phyloP scores from a whole-genome alignment of 164 flowering plant genomes.

The Annona squamosa region DNA sequence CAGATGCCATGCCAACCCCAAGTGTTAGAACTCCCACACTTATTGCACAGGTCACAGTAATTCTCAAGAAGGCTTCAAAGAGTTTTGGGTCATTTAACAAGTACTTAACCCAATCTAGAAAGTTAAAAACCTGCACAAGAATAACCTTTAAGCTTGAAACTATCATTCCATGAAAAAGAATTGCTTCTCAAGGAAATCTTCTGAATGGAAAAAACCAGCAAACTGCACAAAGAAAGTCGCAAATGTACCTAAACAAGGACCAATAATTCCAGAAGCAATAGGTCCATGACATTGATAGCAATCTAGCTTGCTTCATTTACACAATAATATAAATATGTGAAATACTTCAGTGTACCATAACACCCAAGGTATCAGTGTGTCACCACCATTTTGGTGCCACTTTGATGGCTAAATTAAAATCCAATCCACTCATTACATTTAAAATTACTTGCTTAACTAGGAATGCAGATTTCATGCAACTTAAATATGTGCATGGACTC shows the following conservation, averaged over 20 bases:
- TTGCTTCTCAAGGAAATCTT: background rate
- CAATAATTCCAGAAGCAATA: background rate
- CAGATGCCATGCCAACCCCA: constrained; percentile 91
- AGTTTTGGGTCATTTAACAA: constrained; percentile 61
- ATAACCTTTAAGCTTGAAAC: background rate
- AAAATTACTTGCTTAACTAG: no score
- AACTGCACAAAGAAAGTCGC: background rate
- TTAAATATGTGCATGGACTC: no score
- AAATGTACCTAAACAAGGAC: background rate
- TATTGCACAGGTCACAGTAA: constrained; percentile 67
- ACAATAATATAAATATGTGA: no score
- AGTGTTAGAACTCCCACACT: constrained; percentile 71
- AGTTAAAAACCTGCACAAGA: constrained; percentile 74
- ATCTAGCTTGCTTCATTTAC: background rate
- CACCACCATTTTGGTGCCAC: no score
- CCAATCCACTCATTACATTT: no score
- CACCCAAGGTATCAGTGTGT: no score
- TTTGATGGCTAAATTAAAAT: no score
- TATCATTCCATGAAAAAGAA: background rate
- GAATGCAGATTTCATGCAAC: no score
- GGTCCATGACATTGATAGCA: background rate
- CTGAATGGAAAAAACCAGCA: background rate
- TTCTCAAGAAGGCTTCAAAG: constrained; percentile 82
- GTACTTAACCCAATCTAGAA: constrained; percentile 89
- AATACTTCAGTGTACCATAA: no score